A percentile compares a stretch with the other conserved stretches of the same genome.
These are phyloP conservation scores for Cerioporus squamosus DNA, from an alignment of 1,284 basidiomycete genomes.

Conservation along the genomic window DNA sequence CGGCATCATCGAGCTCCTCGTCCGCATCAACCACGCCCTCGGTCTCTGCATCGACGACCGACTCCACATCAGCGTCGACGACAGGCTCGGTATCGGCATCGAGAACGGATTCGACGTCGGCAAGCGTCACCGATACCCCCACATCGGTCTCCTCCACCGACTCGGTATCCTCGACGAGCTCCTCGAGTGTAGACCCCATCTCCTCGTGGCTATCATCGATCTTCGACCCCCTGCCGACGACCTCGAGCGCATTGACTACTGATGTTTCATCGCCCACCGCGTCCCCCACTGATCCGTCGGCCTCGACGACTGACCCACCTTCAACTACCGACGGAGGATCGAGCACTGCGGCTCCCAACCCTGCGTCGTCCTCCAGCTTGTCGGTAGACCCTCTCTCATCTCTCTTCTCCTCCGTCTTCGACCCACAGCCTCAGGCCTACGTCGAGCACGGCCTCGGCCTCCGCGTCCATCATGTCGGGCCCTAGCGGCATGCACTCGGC, in stretches of 20 bases:
- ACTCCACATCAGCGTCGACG: conserved; percentile 2
- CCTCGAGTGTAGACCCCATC: neutral
- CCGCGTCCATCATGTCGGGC: neutral
- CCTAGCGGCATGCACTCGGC: neutral
- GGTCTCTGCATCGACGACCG: neutral
- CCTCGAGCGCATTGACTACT: neutral
- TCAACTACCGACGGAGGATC: no score
- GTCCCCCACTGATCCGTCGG: neutral
- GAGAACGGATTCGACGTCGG: neutral
- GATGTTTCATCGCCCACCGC: neutral
- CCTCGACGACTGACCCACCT: neutral
- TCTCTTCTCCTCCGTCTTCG: no score
- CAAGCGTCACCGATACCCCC: neutral
- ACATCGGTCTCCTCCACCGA: conserved; percentile 1
- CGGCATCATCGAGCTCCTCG: neutral
- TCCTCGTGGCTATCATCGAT: conserved; percentile 8
- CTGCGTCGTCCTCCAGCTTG: neutral
- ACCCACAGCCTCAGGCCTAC: neutral
- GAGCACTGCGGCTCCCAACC: no score
- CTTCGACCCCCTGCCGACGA: neutral
- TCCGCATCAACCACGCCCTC: neutral
- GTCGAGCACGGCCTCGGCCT: neutral
- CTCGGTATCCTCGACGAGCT: conserved; percentile 6
- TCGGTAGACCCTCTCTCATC: neutral
- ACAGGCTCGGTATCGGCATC: neutral